phyloP scores from a whole-genome alignment of 2,329 filamentous ascomycete genomes.

The Myriosclerotinia scirpicola region DNA sequence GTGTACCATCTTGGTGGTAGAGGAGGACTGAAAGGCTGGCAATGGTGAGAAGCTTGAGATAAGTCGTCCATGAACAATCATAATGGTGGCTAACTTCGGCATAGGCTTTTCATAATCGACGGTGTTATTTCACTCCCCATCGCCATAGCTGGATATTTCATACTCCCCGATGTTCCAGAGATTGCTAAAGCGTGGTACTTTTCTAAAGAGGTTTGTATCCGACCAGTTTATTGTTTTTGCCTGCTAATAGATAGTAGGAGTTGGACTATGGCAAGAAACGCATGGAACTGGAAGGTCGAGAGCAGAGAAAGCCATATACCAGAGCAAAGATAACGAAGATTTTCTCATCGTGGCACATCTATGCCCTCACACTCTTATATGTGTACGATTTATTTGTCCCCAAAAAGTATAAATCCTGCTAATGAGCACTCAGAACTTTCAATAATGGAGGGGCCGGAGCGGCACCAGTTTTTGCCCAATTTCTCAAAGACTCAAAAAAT shows the following conservation, averaged over 20 bases:
- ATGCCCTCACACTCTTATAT: slow-evolving; percentile 37
- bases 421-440: slow-evolving; percentile 10
- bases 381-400: slow-evolving; percentile 26
- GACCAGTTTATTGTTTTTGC: slow-evolving; percentile 26
- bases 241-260: slow-evolving; percentile 14
- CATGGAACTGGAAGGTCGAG: slow-evolving; percentile 42
- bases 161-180: slow-evolving; percentile 43
- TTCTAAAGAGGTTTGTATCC: slow-evolving; percentile 15
- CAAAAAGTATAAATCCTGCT: not conserved
- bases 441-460: slow-evolving; percentile 12
- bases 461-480: slow-evolving; percentile 44
- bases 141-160: slow-evolving; percentile 34
- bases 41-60: slow-evolving; percentile 17
- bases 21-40: slow-evolving; percentile 44
- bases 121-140: slow-evolving; percentile 41
- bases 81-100: slow-evolving; percentile 23
- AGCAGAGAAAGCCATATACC: slow-evolving; percentile 43
- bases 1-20: slow-evolving; percentile 46
- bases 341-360: slow-evolving; percentile 44
- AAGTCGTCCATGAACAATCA: not conserved
- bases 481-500: slow-evolving; percentile 45
- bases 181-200: slow-evolving; percentile 30
- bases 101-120: slow-evolving; percentile 46
- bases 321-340: slow-evolving; percentile 41
- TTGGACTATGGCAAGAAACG: slow-evolving; percentile 26